phyloP scores from a whole-genome alignment of 164 flowering plant species.

The Berberis vulgaris region DNA sequence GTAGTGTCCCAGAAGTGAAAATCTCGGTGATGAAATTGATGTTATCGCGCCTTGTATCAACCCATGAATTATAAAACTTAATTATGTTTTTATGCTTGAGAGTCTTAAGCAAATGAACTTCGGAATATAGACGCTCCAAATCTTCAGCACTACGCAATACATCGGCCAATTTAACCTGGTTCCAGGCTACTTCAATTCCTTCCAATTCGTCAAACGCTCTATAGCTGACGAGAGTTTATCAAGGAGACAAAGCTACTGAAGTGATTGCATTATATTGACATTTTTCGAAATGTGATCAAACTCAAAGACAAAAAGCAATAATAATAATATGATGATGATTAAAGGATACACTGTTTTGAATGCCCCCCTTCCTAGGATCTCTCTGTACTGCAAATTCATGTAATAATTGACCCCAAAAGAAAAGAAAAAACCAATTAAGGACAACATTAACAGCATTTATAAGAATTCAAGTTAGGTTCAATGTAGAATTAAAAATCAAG shows the following conservation, averaged over 20 bases:
- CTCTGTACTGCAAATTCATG: slow-evolving; percentile 67
- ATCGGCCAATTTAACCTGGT: slow-evolving; percentile 82
- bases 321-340: not conserved
- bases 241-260: not conserved
- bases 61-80: slow-evolving; percentile 90
- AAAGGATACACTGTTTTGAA: slow-evolving; percentile 97
- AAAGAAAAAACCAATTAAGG: not conserved
- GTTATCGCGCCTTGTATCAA: slow-evolving; percentile 48
- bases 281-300: not conserved
- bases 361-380: slow-evolving; percentile 90
- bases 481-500: not conserved
- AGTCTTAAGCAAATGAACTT: slow-evolving; percentile 92
- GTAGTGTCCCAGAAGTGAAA: slow-evolving; percentile 88
- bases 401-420: not conserved
- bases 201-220: slow-evolving; percentile 92
- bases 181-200: slow-evolving; percentile 99
- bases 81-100: slow-evolving; percentile 95
- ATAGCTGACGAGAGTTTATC: slow-evolving; percentile 52
- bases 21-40: slow-evolving; percentile 95
- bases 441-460: not conserved
- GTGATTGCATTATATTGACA: too few species aligned
- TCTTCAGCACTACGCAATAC: slow-evolving; percentile 62
- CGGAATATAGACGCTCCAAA: slow-evolving; percentile 81
- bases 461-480: slow-evolving; percentile 1
- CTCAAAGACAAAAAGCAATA: not conserved